Percentiles rank a stretch among this genome's conserved stretches.
Evolutionary conservation across 163 green algal genomes (phyloP).

Genomic region (Scenedesmus sp.): DNA sequence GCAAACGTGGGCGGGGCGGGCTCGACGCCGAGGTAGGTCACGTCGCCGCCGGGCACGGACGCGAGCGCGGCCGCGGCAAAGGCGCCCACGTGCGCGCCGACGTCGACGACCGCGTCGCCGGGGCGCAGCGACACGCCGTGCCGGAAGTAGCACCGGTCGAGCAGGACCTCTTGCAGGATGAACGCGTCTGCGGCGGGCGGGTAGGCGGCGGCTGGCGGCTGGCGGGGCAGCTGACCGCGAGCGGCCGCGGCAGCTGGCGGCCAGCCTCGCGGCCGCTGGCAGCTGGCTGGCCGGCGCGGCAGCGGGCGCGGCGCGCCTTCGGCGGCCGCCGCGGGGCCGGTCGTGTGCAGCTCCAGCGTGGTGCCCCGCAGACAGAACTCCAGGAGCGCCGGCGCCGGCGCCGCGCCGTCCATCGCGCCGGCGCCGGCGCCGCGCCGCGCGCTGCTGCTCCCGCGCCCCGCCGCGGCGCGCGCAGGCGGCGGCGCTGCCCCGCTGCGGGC

Average conservation of each 20-base stretch:
- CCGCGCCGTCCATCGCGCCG: no score
- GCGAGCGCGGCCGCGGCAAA: background rate
- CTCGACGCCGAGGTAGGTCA: slow-evolving; percentile 5
- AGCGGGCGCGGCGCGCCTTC: background rate
- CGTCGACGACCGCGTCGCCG: background rate
- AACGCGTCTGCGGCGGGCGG: background rate
- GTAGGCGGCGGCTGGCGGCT: background rate
- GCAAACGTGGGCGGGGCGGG: background rate
- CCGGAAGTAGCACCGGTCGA: background rate
- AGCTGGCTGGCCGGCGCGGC: background rate
- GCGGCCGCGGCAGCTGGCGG: background rate
- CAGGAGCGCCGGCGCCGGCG: background rate
- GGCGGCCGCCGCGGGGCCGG: background rate
- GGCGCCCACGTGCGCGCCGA: background rate
- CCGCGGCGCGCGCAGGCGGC: background rate
- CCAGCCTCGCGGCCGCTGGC: no score
- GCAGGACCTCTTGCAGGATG: slow-evolving; percentile 5
- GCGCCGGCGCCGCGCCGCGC: background rate
- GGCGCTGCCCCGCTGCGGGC: background rate
- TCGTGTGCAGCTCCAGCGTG: background rate
- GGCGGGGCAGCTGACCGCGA: background rate
- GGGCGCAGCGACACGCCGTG: background rate
- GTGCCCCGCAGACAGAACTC: background rate
- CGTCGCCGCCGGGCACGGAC: background rate
- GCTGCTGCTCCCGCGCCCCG: background rate